Conservation (phyloP, 2,329 filamentous ascomycete species). For the Cytospora schulzeri region DNA sequence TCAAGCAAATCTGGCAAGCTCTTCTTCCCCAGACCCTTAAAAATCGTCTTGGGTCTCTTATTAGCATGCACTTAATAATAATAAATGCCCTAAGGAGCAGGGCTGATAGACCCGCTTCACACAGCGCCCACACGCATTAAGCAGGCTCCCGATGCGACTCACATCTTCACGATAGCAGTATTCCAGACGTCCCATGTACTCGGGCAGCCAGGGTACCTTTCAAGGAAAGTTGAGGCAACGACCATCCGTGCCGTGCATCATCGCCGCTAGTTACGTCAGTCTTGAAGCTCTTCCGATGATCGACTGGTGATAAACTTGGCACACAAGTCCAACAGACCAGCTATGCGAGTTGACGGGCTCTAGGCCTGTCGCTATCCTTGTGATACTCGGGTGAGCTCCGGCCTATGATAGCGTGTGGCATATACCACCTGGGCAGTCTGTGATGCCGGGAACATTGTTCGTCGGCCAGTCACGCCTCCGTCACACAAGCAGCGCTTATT, state of each 20-base stretch:
- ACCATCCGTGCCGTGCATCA: neutral
- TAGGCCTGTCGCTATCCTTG: neutral
- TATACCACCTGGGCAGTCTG: neutral
- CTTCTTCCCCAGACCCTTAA: neutral
- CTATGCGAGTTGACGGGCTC: neutral
- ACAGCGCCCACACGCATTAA: neutral
- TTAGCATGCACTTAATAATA: neutral
- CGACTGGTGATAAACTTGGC: neutral
- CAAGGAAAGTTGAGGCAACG: neutral
- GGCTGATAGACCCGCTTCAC: constrained; percentile 7
- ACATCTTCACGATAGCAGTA: neutral
- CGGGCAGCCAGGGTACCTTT: neutral
- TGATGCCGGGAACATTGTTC: neutral
- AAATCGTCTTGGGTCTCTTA: constrained; percentile 1
- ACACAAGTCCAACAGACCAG: neutral
- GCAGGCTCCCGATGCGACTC: neutral
- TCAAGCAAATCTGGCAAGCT: neutral
- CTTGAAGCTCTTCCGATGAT: neutral
- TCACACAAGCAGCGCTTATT: constrained; percentile 19
- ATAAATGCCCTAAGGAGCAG: neutral
- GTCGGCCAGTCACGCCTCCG: constrained; percentile 1
- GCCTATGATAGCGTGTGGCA: constrained; percentile 4
- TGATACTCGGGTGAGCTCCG: neutral
- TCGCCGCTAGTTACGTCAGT: neutral
- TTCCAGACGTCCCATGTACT: neutral